A percentile compares a stretch with the other conserved stretches of the same genome.
Evolutionary conservation across 2,329 filamentous ascomycete genomes (phyloP).

Genomic region (Exophiala viscosa): DNA sequence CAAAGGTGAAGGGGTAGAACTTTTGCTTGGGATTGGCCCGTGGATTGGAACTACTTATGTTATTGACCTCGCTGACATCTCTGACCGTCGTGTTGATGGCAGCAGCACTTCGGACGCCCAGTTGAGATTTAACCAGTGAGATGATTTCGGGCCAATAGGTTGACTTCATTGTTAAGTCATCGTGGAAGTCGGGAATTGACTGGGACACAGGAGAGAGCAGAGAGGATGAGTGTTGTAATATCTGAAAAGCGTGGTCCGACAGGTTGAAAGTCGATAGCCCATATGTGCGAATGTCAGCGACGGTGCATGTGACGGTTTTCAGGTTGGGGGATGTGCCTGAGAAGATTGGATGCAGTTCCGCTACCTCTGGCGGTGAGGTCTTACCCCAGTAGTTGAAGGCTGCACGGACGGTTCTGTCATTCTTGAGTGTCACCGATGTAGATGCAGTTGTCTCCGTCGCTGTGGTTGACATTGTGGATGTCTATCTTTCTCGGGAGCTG

Average conservation of each 20-base stretch:
- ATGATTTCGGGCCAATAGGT: constrained; percentile 13
- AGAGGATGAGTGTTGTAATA: constrained; percentile 7
- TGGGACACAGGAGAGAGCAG: constrained; percentile 3
- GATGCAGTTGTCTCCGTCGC: not conserved
- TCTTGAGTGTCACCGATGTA: not conserved
- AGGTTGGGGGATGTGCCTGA: constrained; percentile 3
- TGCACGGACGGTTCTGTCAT: not conserved
- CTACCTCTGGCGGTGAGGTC: not conserved
- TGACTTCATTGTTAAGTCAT: not conserved
- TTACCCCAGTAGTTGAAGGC: constrained; percentile 13
- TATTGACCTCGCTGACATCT: not conserved
- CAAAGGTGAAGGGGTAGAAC: constrained; percentile 11
- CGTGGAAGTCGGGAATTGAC: constrained; percentile 10
- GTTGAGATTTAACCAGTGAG: constrained; percentile 2
- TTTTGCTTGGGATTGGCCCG: not conserved
- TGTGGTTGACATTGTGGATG: not conserved
- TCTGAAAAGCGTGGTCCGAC: constrained; percentile 3
- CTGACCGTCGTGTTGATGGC: constrained; percentile 7
- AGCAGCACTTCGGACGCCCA: constrained; percentile 4
- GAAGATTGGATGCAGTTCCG: constrained; percentile 6
- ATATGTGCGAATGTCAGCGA: constrained; percentile 2
- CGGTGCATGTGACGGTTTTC: constrained; percentile 1
- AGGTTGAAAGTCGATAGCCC: constrained; percentile 6
- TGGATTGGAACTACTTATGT: constrained; percentile 1
- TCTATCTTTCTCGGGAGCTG: no score